Conservation (phyloP, 176 grass and related monocot genomes). For the Luzula sylvatica region DNA sequence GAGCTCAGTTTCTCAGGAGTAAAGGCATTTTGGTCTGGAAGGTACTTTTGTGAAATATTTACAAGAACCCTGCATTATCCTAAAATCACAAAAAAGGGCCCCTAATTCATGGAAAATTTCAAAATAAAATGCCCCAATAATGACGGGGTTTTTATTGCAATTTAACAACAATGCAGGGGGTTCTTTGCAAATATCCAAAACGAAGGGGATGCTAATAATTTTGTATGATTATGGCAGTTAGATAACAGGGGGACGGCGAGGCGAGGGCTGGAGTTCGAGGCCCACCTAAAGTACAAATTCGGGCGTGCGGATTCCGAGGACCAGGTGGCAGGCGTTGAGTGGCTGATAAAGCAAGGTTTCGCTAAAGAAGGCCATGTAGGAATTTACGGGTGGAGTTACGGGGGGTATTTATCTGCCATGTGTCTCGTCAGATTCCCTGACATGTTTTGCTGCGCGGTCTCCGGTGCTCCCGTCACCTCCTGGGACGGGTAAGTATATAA, state of each 20-base stretch:
- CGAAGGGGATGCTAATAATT: not conserved
- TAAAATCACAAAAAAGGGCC: not conserved
- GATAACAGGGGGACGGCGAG: constrained; percentile 87
- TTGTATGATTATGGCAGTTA: constrained; percentile 40
- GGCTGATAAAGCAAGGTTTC: constrained; percentile 80
- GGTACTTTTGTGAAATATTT: constrained; percentile 36
- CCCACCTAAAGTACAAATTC: constrained; percentile 73
- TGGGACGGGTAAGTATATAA: constrained; percentile 62
- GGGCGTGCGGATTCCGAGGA: constrained; percentile 77
- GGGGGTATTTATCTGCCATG: constrained; percentile 97
- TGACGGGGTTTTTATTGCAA: too few species aligned
- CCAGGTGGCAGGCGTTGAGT: constrained; percentile 78
- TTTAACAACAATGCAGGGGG: too few species aligned
- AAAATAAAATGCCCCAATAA: not conserved
- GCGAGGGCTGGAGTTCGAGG: constrained; percentile 83
- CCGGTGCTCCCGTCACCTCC: constrained; percentile 84
- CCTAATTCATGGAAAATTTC: too few species aligned
- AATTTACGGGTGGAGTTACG: constrained; percentile 94
- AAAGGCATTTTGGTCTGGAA: constrained; percentile 99
- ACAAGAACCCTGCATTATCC: not conserved
- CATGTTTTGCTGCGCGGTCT: constrained; percentile 66
- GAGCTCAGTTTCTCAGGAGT: constrained; percentile 81
- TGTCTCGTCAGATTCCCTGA: constrained; percentile 66
- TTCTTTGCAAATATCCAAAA: not conserved
- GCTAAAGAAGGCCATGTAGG: constrained; percentile 85